Base-by-base conservation (phyloP, 2,329 filamentous ascomycete species). In the Davidsoniella australis region DNA sequence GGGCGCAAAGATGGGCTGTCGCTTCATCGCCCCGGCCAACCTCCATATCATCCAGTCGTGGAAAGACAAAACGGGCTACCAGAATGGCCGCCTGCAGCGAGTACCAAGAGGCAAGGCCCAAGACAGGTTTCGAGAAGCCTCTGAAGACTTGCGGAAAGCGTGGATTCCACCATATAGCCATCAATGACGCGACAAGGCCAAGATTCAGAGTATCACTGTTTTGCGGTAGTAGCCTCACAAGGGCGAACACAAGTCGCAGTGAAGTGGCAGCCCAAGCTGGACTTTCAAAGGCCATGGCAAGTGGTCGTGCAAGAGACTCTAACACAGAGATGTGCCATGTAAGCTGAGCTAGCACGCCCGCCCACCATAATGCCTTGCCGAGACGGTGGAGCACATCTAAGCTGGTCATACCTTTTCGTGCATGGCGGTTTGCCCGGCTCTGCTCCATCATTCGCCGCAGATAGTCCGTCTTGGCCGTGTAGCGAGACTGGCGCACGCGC, bases 391-490 rank as follows among this genome's bases (percentile, higher is more conserved):
- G 56, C 46, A 63, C 55, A 53, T 75, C 69, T 17, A 75, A 56
- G 14, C 59, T 51, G 1, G 68, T 66, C 18, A 60, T 57, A 9
- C 53, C 57, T 17, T 56, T 57, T 14, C 57, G 56, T 1, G 55
- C 49, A 42, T 56, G 61, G 57, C 54, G 61, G 56, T 58, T 64
- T 61, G 60, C 68, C 52, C 66, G 66, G 44, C 70, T 80, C 56
- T 75, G 76, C 42, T 85, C 78, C 66, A 93, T 77, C 68, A 85
- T 78, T 54, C 82, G 75, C 46, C 81, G 72, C 29, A 93, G 63
- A 54, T 86, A 75, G 56, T 93, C 85, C n/a, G 84, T 82, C 63
- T 85, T 85, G 24, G 87, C 87, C 29, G 79, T 82, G 60, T 94
- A 94, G 7, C 76, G 80, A 0, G 85, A 78, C 56, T 77, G 70